Conservation (phyloP, 2,329 filamentous ascomycete species). For the Diaporthe helianthi region DNA sequence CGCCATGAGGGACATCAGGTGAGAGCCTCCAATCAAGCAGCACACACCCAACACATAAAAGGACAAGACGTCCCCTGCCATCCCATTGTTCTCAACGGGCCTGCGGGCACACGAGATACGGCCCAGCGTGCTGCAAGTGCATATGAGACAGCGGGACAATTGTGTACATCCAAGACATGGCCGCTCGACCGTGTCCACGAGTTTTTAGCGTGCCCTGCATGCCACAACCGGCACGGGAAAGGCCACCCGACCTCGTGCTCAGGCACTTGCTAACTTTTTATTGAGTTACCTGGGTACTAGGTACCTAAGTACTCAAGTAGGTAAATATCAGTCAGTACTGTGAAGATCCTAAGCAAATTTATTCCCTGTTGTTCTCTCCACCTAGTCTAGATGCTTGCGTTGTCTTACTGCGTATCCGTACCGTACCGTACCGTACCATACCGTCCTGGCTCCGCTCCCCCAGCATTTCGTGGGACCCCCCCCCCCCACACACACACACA, state of each 20-base stretch:
- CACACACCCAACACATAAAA: neutral
- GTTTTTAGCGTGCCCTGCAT: constrained; percentile 17
- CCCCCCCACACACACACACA: constrained; percentile 13
- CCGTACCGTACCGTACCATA: neutral
- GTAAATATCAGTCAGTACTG: constrained; percentile 13
- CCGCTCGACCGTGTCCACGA: constrained; percentile 13
- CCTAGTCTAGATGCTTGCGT: neutral
- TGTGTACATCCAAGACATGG: neutral
- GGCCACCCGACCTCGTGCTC: constrained; percentile 11
- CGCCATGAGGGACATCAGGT: neutral
- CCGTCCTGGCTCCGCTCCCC: constrained; percentile 8
- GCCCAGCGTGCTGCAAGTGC: constrained; percentile 19
- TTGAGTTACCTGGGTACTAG: no score
- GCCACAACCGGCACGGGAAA: constrained; percentile 11
- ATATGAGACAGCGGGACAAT: constrained; percentile 8
- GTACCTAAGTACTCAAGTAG: no score
- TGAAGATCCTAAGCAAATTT: constrained; percentile 3
- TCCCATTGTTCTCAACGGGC: neutral
- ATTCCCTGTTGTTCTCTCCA: neutral
- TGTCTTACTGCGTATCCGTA: neutral
- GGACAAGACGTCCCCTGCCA: neutral
- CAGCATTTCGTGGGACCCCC: neutral
- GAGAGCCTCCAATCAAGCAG: constrained; percentile 23
- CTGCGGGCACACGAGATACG: constrained; percentile 17
- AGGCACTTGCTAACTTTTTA: no score